These are phyloP conservation scores for Heterobasidion annosum DNA, from an alignment of 1,284 basidiomycete species.

Conservation along the genomic window DNA sequence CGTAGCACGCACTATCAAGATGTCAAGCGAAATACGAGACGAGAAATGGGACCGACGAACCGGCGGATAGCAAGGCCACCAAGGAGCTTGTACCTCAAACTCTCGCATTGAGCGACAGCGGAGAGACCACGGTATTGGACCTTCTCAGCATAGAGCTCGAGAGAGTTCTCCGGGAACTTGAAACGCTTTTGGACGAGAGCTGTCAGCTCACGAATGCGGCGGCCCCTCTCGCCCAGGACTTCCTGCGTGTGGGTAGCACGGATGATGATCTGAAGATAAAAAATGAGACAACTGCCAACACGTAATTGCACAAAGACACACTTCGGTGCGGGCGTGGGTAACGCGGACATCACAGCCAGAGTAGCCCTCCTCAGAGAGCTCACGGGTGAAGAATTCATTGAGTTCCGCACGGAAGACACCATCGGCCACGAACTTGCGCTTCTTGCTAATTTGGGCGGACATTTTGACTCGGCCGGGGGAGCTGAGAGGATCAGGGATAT, in stretches of 20 bases:
- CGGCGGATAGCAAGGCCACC: conserved; percentile 98
- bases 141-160: conserved; percentile 99
- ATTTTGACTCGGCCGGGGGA: conserved; percentile 32
- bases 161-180: conserved; percentile 98
- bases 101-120: conserved; percentile 98
- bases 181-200: conserved; percentile 98
- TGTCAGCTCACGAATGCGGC: conserved; percentile 98
- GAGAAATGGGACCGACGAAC: conserved; percentile 33
- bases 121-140: conserved; percentile 98
- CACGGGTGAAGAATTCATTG: conserved; percentile 98
- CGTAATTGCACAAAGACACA: conserved; percentile 19
- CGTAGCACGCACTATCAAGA: conserved; percentile 85
- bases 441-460: conserved; percentile 87
- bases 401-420: conserved; percentile 98
- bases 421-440: conserved; percentile 97
- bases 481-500: background rate
- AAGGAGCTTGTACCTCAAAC: conserved; percentile 97
- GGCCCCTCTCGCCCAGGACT: conserved; percentile 99
- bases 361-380: conserved; percentile 99
- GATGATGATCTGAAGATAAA: conserved; percentile 80
- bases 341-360: conserved; percentile 99
- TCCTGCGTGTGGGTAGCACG: conserved; percentile 99
- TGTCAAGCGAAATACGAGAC: conserved; percentile 1
- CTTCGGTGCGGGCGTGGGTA: conserved; percentile 98
- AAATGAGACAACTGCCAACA: background rate